Base-by-base conservation (phyloP, 345 rosid species). In the Brassica carinata region DNA sequence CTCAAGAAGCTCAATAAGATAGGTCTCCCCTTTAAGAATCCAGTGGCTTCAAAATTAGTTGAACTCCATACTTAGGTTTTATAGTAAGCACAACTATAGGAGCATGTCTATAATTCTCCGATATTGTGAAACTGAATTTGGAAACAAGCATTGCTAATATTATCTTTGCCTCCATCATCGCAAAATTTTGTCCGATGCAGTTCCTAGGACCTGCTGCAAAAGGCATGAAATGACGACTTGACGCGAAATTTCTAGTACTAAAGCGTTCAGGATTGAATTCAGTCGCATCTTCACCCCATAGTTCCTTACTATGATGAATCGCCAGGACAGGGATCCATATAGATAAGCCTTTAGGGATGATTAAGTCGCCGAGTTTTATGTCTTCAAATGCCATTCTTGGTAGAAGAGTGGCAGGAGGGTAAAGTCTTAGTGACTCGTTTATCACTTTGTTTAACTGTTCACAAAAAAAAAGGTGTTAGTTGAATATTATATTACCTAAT, bases 281-380 rank as follows among this genome's bases (percentile, higher is more conserved):
- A 5, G 92, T 86, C 1, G 86, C 99, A 57, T 96, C 97, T 83
- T 90, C 80, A 1, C 99, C 99, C 99, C 99, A 96, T 57, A 96
- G 36, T 18, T 92, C 92, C 67, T 92, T 81, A 61, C 90, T 90
- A 74, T 96, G 99, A 72, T 96, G 95, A 29, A 96, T 93, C 1
- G 98, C 98, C 1, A 96, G 87, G 9, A 92, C 94, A 8, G 99
- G 99, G 57, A 96, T 91, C 99, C 99, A 96, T 14, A 96, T 85
- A 10, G 98, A 88, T 40, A 96, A 87, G 1, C 99, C 99, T 83
- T 92, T 93, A 0, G 99, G 98, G 67, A 96, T 88, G 33, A 77
- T 75, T 31, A 96, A 83, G 75, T 96, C 97, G 0, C 98, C 97
- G 0, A 96, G 84, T 77, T 87, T 89, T 23, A 96, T 85, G 77